These are phyloP conservation scores for Magnusiomyces clavatus DNA, from an alignment of 1,139 yeast genomes.

Conservation along the genomic window DNA sequence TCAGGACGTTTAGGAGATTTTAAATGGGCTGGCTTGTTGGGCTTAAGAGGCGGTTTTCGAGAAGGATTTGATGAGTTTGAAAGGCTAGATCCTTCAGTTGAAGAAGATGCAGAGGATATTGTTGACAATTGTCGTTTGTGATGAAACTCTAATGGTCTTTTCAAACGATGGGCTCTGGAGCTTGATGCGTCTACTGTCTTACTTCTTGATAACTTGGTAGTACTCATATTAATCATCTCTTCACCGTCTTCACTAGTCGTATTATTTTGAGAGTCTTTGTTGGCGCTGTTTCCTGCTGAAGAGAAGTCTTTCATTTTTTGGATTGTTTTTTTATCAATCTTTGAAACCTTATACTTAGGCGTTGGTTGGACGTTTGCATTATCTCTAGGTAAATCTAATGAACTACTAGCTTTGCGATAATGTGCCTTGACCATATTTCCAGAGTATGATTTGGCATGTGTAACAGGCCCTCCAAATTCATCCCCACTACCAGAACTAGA, in stretches of 20 bases:
- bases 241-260: background rate
- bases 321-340: too few species aligned
- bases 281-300: too few species aligned
- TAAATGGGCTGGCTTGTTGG: conserved; percentile 51
- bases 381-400: background rate
- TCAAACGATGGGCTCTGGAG: conserved; percentile 1
- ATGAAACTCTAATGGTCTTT: conserved; percentile 9
- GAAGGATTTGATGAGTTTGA: background rate
- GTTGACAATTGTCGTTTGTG: conserved; percentile 22
- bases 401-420: conserved; percentile 1
- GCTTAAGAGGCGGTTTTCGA: conserved; percentile 40
- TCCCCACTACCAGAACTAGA: conserved; percentile 2
- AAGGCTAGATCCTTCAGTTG: conserved; percentile 5
- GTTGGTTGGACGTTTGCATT: background rate
- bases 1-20: conserved; percentile 26
- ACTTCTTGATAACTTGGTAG: too few species aligned
- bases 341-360: background rate
- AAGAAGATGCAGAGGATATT: conserved; percentile 21
- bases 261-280: too few species aligned
- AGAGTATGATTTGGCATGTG: too few species aligned
- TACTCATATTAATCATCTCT: too few species aligned
- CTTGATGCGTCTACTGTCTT: too few species aligned
- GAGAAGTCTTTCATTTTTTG: too few species aligned
- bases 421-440: background rate
- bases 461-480: background rate